These are phyloP conservation scores for Boletellus dicymbophilus DNA, from an alignment of 1,284 basidiomycete genomes.

Conservation along the genomic window DNA sequence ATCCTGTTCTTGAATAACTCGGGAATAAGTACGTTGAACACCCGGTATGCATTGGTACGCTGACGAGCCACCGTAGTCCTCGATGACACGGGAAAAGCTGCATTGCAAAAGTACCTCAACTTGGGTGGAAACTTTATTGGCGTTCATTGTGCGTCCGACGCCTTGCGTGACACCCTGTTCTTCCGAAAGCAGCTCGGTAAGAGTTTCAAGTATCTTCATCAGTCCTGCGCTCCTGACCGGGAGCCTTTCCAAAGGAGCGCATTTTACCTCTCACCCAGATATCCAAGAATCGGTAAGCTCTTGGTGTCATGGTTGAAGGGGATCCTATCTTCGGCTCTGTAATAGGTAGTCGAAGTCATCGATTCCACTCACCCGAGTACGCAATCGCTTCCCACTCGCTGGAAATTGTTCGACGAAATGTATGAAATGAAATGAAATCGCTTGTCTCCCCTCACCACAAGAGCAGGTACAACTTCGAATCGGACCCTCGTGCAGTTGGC, in stretches of 20 bases:
- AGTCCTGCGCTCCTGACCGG: not conserved
- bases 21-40: conserved; percentile 46
- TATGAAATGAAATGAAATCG: conserved; percentile 1
- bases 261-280: conserved; percentile 67
- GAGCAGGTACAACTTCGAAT: conserved; percentile 63
- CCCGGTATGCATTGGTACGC: not conserved
- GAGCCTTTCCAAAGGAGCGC: conserved; percentile 47
- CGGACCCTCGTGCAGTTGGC: conserved; percentile 59
- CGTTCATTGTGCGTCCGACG: conserved; percentile 72
- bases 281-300: conserved; percentile 51
- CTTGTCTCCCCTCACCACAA: not conserved
- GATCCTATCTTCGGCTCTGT: not conserved
- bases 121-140: conserved; percentile 72
- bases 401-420: conserved; percentile 58
- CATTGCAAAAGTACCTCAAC: conserved; percentile 61
- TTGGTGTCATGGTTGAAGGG: not conserved
- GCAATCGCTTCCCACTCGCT: conserved; percentile 51
- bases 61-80: conserved; percentile 45
- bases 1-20: conserved; percentile 66
- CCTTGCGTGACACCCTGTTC: conserved; percentile 65
- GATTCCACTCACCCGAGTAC: conserved; percentile 61
- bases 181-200: conserved; percentile 48
- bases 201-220: not conserved
- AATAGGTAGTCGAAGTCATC: conserved; percentile 52
- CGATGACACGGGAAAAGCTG: conserved; percentile 51